These are phyloP conservation scores for Sporothrix schenckii DNA, from an alignment of 2,329 filamentous ascomycete genomes.

Conservation along the genomic window DNA sequence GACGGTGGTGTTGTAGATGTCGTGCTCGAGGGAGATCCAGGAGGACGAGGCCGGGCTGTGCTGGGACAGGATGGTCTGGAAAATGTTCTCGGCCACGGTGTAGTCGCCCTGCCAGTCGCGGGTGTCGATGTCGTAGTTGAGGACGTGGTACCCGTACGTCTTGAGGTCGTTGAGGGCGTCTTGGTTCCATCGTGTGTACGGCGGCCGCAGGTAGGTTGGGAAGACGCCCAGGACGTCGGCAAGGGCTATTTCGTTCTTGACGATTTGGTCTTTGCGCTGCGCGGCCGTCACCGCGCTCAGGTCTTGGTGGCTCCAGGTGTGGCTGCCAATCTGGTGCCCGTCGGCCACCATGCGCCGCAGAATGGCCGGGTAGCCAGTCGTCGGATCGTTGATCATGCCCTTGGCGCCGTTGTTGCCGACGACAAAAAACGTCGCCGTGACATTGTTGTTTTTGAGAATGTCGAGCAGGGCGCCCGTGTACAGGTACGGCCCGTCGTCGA, in stretches of 20 bases:
- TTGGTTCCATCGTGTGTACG: constrained; percentile 41
- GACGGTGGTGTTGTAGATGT: constrained; percentile 52
- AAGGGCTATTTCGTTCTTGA: constrained; percentile 47
- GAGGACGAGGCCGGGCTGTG: constrained; percentile 32
- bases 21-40: constrained; percentile 47
- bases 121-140: constrained; percentile 42
- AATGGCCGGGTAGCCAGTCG: constrained; percentile 45
- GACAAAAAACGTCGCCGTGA: constrained; percentile 46
- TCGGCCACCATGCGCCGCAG: constrained; percentile 47
- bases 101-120: constrained; percentile 42
- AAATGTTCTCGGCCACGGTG: constrained; percentile 36
- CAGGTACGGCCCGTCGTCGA: constrained; percentile 45
- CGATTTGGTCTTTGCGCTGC: constrained; percentile 44
- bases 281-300: constrained; percentile 40
- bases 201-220: constrained; percentile 50
- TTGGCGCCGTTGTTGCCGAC: constrained; percentile 44
- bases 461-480: constrained; percentile 45
- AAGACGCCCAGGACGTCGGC: constrained; percentile 44
- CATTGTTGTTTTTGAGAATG: constrained; percentile 41
- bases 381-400: constrained; percentile 43
- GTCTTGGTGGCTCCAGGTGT: constrained; percentile 49
- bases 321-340: constrained; percentile 49
- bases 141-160: constrained; percentile 44
- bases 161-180: constrained; percentile 39
- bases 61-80: constrained; percentile 34